phyloP scores from a whole-genome alignment of 1,284 basidiomycete species.

The Ustilago tritici region DNA sequence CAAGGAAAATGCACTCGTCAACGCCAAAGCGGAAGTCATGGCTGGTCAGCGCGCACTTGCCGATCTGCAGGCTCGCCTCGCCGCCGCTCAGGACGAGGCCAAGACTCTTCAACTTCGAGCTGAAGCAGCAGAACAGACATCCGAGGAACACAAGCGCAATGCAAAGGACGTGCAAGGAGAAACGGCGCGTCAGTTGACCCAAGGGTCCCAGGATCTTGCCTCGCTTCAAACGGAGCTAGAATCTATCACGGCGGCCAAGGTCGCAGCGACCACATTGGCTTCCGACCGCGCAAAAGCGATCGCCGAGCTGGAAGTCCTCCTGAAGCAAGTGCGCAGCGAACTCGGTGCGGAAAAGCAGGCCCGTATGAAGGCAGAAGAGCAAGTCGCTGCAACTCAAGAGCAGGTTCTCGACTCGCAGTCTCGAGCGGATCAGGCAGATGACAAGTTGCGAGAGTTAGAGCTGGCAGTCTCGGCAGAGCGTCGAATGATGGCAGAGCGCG shows the following conservation, averaged over 20 bases:
- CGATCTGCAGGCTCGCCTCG: conserved; percentile 29
- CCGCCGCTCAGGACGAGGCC: conserved; percentile 18
- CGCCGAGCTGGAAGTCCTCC: conserved; percentile 19
- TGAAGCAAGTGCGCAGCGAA: conserved; percentile 18
- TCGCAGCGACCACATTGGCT: conserved; percentile 7
- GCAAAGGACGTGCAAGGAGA: conserved; percentile 13
- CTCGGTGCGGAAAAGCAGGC: conserved; percentile 14
- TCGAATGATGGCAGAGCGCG: conserved; percentile 57
- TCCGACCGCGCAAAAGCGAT: conserved; percentile 19
- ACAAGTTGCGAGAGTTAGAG: conserved; percentile 52
- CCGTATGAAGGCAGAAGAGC: conserved; percentile 6
- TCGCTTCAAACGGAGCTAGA: conserved; percentile 23
- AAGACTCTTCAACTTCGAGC: conserved; percentile 19
- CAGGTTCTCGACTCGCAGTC: conserved; percentile 4
- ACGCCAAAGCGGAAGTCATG: conserved; percentile 34
- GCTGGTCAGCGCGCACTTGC: conserved; percentile 22
- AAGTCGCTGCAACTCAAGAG: conserved; percentile 3
- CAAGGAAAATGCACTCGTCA: conserved; percentile 35
- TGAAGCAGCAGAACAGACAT: conserved; percentile 29
- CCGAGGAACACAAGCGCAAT: conserved; percentile 29
- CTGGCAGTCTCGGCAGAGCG: conserved; percentile 55
- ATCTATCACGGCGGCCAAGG: conserved; percentile 5
- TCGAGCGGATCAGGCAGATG: conserved; percentile 21
- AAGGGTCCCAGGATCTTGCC: conserved; percentile 25
- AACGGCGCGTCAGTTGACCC: conserved; percentile 7